Evolutionary conservation across 345 rosid genomes (phyloP), one percentile per base, ranked within the genome.

Genomic region (Cardiospermum halicacabum): DNA sequence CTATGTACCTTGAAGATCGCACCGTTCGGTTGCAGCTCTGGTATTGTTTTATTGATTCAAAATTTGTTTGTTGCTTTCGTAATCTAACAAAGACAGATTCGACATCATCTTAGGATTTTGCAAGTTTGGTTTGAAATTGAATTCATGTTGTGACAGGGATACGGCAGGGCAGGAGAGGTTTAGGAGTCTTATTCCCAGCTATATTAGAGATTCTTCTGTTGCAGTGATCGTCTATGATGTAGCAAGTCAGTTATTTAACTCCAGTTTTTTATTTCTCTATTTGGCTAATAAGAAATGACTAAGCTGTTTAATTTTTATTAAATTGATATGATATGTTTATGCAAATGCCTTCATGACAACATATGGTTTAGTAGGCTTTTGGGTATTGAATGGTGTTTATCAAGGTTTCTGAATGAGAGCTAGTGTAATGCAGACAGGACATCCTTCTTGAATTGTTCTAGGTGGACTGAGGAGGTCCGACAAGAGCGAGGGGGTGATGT

Each of bases 141-240:
- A n/a, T n/a, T n/a, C n/a, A n/a, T n/a, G n/a, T n/a, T n/a, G n/a
- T n/a, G 49, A 42, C 75, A 92, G 96, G 98, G 98, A 92, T 72
- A 92, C 98, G 55, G 98, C 98, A 0, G 98, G 98, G 40, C 95
- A 92, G 67, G 98, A 92, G 86, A 87, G 98, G 58, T 92, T 92
- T 58, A 73, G 98, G 72, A 92, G 98, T 81, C 87, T 89, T 28
- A 92, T 92, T 63, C 98, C 98, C 11, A 92, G 98, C 74, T 92
- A 92, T 66, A 92, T 89, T 49, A 77, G 96, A 78, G 98, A 89
- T 75, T 92, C 98, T 62, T 92, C 98, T 51, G 96, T 92, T 53
- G 98, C 96, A 62, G 96, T 92, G 26, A 85, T 89, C 40, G 96
- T 83, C 64, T 92, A 92, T 74, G 98, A 92, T 73, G 96, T 92